Evolutionary conservation across 2,329 filamentous ascomycete species (phyloP), one percentile per base, ranked within the genome.

Genomic region (Aspergillus quadrilineatus): DNA sequence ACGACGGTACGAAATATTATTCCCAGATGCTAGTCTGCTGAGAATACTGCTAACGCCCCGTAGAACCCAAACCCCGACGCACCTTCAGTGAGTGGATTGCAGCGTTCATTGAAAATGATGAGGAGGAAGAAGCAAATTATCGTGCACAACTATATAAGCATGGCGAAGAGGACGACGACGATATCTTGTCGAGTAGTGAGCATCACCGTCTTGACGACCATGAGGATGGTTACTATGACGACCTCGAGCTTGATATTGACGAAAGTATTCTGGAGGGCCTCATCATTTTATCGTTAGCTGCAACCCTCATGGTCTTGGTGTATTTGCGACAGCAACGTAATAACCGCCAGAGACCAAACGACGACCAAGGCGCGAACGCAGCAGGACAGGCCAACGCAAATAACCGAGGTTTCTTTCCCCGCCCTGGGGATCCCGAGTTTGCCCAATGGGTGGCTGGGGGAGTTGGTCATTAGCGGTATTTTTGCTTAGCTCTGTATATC

Each of bases 21-120:
- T 4, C 28, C 30, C 45, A 17, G 22, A 8, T 15, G 10, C 10
- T 34, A 15, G 22, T 9, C 10, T 10, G 6, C 37, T 10, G 12
- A 34, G 55, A 36, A 48, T 45, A 68, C 78, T 67, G 79, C 62
- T 59, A 5, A 55, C 15, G 4, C 14, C 26, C 17, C 1, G 50
- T 64, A 92, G 89, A 84, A 57, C 79, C 81, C 1, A 86, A 82
- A 69, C 88, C 90, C 63, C 82, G 89, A 45, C 89, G 89, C 79
- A 91, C 90, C 0, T 79, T 96, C 17, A 83, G 82, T 22, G 92
- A 97, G 72, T 97, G 92, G 92, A 81, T 97, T 52, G 83, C 83
- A 59, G 89, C 92, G 58, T 97, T 97, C 69, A 79, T 96, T 30
- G 85, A 90, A 58, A 83, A 88, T 50, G 85, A 90, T 56, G 78